Evolutionary conservation across 768 basidiomycete species (phyloP).

Genomic region (Hygrophorus russula): DNA sequence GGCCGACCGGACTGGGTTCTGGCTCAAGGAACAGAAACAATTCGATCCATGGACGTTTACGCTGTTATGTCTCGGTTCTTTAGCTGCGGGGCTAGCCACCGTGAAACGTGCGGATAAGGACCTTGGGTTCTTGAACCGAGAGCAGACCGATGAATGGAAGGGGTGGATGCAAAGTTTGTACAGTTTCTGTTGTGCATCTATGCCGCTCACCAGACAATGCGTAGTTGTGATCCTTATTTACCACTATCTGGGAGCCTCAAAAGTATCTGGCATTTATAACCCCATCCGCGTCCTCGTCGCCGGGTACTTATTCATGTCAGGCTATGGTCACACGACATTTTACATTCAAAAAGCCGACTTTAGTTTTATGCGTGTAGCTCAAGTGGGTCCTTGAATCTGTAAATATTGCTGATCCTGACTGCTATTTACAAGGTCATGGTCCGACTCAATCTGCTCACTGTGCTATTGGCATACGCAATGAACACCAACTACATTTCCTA

Average conservation of each 20-base stretch:
- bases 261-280: slow-evolving; percentile 88
- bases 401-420: slow-evolving; percentile 5
- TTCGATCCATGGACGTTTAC: slow-evolving; percentile 62
- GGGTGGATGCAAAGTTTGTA: slow-evolving; percentile 93
- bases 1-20: slow-evolving; percentile 79
- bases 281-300: slow-evolving; percentile 83
- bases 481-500: slow-evolving; percentile 86
- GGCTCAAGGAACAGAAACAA: slow-evolving; percentile 85
- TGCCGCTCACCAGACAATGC: slow-evolving; percentile 5
- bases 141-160: slow-evolving; percentile 96
- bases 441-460: slow-evolving; percentile 74
- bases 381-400: slow-evolving; percentile 28
- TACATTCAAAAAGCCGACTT: slow-evolving; percentile 88
- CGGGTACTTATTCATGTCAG: slow-evolving; percentile 87
- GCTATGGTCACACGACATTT: slow-evolving; percentile 82
- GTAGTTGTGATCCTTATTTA: slow-evolving; percentile 85
- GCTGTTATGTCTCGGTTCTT: slow-evolving; percentile 38
- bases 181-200: not conserved
- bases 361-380: slow-evolving; percentile 64
- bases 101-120: slow-evolving; percentile 70
- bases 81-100: slow-evolving; percentile 51
- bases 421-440: slow-evolving; percentile 46
- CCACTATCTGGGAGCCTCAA: slow-evolving; percentile 85
- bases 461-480: slow-evolving; percentile 82
- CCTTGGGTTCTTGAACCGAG: slow-evolving; percentile 79